Percentiles rank a stretch among this genome's conserved stretches.
Conservation (phyloP, 2,329 filamentous ascomycete genomes). For the Neopestalotiopsis clavispora region DNA sequence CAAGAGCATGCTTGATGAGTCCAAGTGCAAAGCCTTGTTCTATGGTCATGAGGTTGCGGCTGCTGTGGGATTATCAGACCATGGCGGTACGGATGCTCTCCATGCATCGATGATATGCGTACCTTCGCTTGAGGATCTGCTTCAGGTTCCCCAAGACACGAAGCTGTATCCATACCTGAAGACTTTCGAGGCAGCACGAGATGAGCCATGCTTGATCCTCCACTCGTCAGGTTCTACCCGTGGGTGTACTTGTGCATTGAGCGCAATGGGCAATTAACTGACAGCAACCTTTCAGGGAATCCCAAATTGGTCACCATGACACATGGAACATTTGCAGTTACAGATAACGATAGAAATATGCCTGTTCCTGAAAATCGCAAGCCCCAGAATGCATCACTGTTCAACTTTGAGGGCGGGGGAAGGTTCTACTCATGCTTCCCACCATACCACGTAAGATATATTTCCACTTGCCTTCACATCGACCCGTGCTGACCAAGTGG, state of each 20-base stretch:
- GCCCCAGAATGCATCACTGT: not conserved
- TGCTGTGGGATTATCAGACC: not conserved
- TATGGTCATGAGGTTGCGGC: not conserved
- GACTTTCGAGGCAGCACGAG: not conserved
- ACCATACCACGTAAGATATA: not conserved
- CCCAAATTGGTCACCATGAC: not conserved
- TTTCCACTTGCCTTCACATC: not conserved
- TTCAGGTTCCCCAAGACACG: not conserved
- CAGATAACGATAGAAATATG: not conserved
- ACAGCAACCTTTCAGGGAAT: not conserved
- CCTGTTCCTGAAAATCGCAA: not conserved
- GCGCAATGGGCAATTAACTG: not conserved
- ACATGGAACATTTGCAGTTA: not conserved
- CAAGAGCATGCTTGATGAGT: not conserved
- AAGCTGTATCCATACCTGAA: not conserved
- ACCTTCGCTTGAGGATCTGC: not conserved
- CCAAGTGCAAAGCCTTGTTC: not conserved
- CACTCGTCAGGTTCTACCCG: not conserved
- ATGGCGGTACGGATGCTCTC: not conserved
- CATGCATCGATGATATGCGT: not conserved
- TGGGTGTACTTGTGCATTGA: not conserved
- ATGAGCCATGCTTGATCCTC: not conserved
- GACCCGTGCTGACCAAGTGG: not conserved
- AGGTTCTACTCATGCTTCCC: not conserved
- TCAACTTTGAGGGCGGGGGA: not conserved